Percentiles rank a stretch among this genome's conserved stretches.
Evolutionary conservation across 257 asterid species (phyloP).

Genomic region (Buddleja alternifolia): DNA sequence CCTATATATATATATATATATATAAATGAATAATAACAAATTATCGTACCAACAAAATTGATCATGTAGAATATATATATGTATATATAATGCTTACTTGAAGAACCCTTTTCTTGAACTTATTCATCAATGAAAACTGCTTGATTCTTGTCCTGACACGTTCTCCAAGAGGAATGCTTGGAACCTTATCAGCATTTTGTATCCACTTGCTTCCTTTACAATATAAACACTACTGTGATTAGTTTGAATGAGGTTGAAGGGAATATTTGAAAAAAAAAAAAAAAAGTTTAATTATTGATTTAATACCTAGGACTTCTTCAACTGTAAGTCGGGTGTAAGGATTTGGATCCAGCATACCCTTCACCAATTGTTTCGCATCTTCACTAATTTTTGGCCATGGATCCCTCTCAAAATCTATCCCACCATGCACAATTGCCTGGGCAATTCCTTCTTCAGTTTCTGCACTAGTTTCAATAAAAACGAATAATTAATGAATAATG

Average conservation of each 20-base stretch:
- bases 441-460: constrained; percentile 94
- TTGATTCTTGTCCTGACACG: constrained; percentile 70
- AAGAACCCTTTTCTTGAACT: constrained; percentile 85
- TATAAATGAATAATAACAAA: too few relatives aligned
- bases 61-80: too few relatives aligned
- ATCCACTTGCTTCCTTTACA: constrained; percentile 65
- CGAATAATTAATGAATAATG: too few relatives aligned
- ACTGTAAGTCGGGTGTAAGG: constrained; percentile 66
- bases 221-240: background rate
- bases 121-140: constrained; percentile 87
- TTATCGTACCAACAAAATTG: too few relatives aligned
- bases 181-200: constrained; percentile 65
- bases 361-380: constrained; percentile 73
- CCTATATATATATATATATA: constrained; percentile 37
- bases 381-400: constrained; percentile 87
- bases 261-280: too few relatives aligned
- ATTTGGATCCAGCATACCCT: constrained; percentile 71
- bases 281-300: too few relatives aligned
- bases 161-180: constrained; percentile 73
- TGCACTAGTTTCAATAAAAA: constrained; percentile 51
- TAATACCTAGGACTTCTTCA: constrained; percentile 74
- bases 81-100: constrained; percentile 48
- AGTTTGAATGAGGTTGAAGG: background rate
- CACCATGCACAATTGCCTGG: constrained; percentile 74
- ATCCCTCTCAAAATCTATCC: constrained; percentile 64